A percentile compares a stretch with the other conserved stretches of the same genome.
Evolutionary conservation across 441 rosid genomes (phyloP).

Genomic region (Pelargonium fulgidum): DNA sequence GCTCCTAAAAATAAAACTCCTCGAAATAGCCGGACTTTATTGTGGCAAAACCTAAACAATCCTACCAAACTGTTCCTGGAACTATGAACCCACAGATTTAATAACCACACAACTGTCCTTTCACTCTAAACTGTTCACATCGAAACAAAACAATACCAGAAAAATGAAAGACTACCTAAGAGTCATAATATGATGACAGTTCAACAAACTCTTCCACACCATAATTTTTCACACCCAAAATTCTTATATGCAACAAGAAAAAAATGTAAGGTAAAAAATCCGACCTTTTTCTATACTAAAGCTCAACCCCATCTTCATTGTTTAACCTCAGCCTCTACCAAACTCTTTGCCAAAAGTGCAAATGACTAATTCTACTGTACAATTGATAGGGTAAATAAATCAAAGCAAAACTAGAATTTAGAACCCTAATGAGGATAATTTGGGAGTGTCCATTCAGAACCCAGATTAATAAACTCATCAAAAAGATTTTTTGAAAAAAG

Average conservation of each 20-base stretch:
- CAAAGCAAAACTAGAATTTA: slow-evolving; percentile 10
- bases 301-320: background rate
- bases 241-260: background rate
- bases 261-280: slow-evolving; percentile 11
- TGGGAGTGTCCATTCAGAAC: slow-evolving; percentile 24
- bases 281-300: slow-evolving; percentile 25
- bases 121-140: background rate
- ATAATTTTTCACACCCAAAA: slow-evolving; percentile 5
- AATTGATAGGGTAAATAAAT: background rate
- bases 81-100: slow-evolving; percentile 8
- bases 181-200: slow-evolving; percentile 31
- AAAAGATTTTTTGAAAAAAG: slow-evolving; percentile 16
- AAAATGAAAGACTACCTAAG: slow-evolving; percentile 27
- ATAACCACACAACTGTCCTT: background rate
- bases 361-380: background rate
- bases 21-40: background rate
- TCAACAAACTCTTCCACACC: slow-evolving; percentile 25
- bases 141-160: slow-evolving; percentile 19
- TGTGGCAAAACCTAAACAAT: slow-evolving; percentile 8
- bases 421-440: slow-evolving; percentile 25
- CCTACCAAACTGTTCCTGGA: background rate
- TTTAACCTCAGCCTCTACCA: background rate
- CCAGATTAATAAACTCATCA: slow-evolving; percentile 18
- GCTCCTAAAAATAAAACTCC: background rate
- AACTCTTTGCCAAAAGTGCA: background rate